phyloP scores from a whole-genome alignment of 331 rosid genomes.

The Stylosanthes scabra region DNA sequence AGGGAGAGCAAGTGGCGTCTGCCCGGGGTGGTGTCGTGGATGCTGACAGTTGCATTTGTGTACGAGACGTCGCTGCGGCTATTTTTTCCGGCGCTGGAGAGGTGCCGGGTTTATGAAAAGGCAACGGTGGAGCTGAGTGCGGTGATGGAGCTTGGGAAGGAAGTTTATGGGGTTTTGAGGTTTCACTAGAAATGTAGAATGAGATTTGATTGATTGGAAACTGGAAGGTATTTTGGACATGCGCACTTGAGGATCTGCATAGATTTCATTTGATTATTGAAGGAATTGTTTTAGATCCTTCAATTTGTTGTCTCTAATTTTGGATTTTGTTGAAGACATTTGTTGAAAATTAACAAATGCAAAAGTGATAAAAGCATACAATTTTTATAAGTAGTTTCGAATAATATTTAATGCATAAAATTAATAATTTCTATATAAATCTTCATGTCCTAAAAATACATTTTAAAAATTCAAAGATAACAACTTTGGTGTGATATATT shows the following conservation, averaged over 20 bases:
- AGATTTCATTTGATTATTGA: not conserved
- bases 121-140: conserved; percentile 25
- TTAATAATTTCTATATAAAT: no score
- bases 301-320: not conserved
- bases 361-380: no score
- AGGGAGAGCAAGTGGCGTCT: conserved; percentile 5
- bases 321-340: no score
- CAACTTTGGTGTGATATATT: no score
- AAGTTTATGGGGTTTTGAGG: not conserved
- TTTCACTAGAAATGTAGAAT: not conserved
- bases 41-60: conserved; percentile 32
- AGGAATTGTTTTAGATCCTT: not conserved
- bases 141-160: not conserved
- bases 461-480: no score
- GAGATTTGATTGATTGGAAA: not conserved
- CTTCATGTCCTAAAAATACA: no score
- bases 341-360: no score
- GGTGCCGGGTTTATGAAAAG: conserved; percentile 41
- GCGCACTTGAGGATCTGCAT: not conserved
- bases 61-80: conserved; percentile 23
- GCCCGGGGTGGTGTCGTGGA: conserved; percentile 23
- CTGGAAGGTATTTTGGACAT: not conserved
- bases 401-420: no score
- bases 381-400: no score
- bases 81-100: conserved; percentile 41